These are phyloP conservation scores for Ambrosiella xylebori DNA, from an alignment of 2,329 filamentous ascomycete species.

Conservation along the genomic window DNA sequence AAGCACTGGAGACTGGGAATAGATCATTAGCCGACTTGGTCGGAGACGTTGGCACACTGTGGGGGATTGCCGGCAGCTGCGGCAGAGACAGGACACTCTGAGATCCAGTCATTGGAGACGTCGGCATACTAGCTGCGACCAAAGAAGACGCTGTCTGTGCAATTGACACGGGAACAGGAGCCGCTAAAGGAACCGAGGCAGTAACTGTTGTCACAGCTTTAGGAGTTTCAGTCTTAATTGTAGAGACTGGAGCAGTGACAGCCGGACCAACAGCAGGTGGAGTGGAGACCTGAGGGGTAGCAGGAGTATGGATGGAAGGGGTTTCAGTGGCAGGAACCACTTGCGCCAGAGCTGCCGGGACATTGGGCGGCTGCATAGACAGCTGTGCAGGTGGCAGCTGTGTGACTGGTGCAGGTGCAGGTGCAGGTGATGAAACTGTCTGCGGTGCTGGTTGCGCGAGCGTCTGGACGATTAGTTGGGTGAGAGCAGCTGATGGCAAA, in stretches of 20 bases:
- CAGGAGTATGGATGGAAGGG: background rate
- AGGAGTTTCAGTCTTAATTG: background rate
- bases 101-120: background rate
- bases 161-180: slow-evolving; percentile 8
- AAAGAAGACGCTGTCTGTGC: background rate
- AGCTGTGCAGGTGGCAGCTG: background rate
- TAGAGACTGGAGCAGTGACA: background rate
- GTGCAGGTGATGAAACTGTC: too few relatives aligned
- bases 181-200: slow-evolving; percentile 7
- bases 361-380: too few relatives aligned
- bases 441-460: too few relatives aligned
- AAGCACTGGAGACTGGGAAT: background rate
- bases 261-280: too few relatives aligned
- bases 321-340: background rate
- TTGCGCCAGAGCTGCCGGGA: too few relatives aligned
- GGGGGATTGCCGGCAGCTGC: background rate
- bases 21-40: background rate
- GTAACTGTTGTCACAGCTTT: slow-evolving; percentile 5
- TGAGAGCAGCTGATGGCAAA: background rate
- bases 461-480: background rate
- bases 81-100: background rate
- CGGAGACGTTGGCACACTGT: background rate
- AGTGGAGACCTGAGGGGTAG: background rate
- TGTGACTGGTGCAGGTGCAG: background rate
- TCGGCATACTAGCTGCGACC: background rate